These are phyloP conservation scores for Globisporangium spinosum DNA, from an alignment of 352 stramenopile species.

Conservation along the genomic window DNA sequence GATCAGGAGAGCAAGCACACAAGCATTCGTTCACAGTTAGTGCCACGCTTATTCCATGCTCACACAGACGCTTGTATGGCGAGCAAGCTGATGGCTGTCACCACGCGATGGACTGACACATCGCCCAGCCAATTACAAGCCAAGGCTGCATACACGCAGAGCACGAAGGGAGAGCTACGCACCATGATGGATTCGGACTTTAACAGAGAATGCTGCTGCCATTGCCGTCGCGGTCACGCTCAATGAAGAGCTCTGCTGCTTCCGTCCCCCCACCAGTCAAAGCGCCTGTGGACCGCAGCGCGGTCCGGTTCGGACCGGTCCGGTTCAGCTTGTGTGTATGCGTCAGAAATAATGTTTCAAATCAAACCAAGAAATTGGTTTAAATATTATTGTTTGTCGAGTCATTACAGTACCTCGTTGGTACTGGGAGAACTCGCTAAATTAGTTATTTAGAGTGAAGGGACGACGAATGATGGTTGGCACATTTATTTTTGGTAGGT, in stretches of 20 bases:
- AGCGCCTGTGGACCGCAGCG: neutral
- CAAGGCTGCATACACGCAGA: neutral
- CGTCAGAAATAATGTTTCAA: neutral
- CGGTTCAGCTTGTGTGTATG: neutral
- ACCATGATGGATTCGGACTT: slow-evolving; percentile 88
- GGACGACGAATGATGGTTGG: too few species aligned
- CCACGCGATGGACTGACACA: neutral
- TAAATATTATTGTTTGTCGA: too few species aligned
- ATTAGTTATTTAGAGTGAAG: too few species aligned
- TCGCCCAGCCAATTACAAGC: neutral
- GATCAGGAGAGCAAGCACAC: neutral
- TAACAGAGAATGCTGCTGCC: slow-evolving; percentile 57
- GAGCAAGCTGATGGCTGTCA: neutral
- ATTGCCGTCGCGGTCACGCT: neutral
- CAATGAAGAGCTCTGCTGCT: neutral
- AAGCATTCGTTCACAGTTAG: neutral
- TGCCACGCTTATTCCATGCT: neutral
- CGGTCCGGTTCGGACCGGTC: slow-evolving; percentile 1
- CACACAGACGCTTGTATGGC: neutral
- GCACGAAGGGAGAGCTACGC: slow-evolving; percentile 24
- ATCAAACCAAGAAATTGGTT: too few species aligned
- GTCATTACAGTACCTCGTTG: too few species aligned
- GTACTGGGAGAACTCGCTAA: too few species aligned
- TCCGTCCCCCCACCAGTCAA: slow-evolving; percentile 23
- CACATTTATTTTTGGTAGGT: too few species aligned